Evolutionary conservation across 2,329 filamentous ascomycete genomes (phyloP).

Genomic region (Phialophora chinensis): DNA sequence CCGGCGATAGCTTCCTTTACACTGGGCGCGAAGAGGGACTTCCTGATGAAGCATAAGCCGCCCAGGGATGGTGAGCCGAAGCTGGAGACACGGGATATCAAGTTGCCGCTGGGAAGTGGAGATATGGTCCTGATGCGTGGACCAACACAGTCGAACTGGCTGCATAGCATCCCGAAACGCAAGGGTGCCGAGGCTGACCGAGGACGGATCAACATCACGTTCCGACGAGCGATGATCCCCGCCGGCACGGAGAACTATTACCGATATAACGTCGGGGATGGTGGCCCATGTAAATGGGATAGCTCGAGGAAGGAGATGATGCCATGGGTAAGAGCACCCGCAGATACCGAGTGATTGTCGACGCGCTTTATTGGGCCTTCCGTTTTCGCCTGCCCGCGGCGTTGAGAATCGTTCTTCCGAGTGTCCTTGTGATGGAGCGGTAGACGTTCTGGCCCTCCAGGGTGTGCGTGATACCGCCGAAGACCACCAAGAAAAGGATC

Average conservation of each 20-base stretch:
- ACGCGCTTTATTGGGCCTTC: constrained; percentile 20
- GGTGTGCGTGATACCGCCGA: constrained; percentile 63
- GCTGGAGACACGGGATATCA: constrained; percentile 53
- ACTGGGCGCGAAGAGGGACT: constrained; percentile 74
- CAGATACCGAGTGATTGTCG: not conserved
- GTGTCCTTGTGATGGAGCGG: constrained; percentile 28
- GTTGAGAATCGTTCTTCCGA: constrained; percentile 29
- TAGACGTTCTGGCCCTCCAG: constrained; percentile 62
- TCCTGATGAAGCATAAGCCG: constrained; percentile 80
- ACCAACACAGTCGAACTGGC: constrained; percentile 74
- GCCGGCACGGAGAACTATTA: constrained; percentile 83
- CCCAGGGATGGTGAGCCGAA: constrained; percentile 43
- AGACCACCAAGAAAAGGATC: constrained; percentile 62
- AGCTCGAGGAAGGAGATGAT: constrained; percentile 59
- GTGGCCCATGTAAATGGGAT: constrained; percentile 73
- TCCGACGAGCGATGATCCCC: constrained; percentile 71
- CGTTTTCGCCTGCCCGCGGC: constrained; percentile 22
- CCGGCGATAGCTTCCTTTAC: constrained; percentile 78
- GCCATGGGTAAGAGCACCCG: constrained; percentile 41
- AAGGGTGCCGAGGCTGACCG: constrained; percentile 66
- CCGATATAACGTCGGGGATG: constrained; percentile 77
- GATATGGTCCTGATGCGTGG: constrained; percentile 83
- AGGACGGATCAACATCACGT: constrained; percentile 77
- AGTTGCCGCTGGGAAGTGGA: constrained; percentile 65
- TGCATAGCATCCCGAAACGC: constrained; percentile 79